Evolutionary conservation across 495 filamentous ascomycete genomes (phyloP), one percentile per base, ranked within the genome.

Genomic region (Lophiotrema nucula): DNA sequence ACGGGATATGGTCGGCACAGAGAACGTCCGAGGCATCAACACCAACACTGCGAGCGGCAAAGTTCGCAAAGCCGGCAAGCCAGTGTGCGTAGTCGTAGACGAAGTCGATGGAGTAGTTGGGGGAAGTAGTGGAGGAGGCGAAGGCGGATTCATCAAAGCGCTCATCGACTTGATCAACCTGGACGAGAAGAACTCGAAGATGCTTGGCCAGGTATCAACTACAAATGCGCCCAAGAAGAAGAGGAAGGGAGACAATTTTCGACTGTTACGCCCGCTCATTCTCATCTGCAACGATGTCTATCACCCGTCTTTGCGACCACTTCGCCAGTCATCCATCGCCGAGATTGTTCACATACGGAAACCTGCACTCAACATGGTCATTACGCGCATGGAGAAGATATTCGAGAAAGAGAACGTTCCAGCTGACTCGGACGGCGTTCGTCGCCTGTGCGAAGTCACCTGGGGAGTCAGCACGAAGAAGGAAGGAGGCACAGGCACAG

Each of bases 201-300:
- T 33, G 1, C 35, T 64, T 4, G 70, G 78, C 0, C 65, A 71
- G n/a, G 64, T 73, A 4, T 52, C 73, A 58, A 47, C 64, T 31
- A 61, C 73, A 33, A 64, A 67, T 4, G 65, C 68, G 4, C 50
- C 53, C 2, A 76, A 68, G 60, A 77, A 74, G 65, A 83, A 83
- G 65, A 83, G 77, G 64, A 85, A 81, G 72, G 85, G 84, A 0
- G 90, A 96, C 61, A 83, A 83, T 35, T 98, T 97, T 70, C 81
- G 85, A 24, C 80, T 96, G 49, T 79, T 92, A 72, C 81, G 93
- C 44, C 93, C 93, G 0, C 76, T 98, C 28, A 90, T 98, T 55
- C 73, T 97, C 24, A 90, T 98, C 55, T 98, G 93, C 78, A 98
- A 98, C 58, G 93, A 98, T 72, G 81, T 96, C n/a, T 98, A 98